Conservation (phyloP, 2,329 filamentous ascomycete species). For the Tolypocladium amazonense region DNA sequence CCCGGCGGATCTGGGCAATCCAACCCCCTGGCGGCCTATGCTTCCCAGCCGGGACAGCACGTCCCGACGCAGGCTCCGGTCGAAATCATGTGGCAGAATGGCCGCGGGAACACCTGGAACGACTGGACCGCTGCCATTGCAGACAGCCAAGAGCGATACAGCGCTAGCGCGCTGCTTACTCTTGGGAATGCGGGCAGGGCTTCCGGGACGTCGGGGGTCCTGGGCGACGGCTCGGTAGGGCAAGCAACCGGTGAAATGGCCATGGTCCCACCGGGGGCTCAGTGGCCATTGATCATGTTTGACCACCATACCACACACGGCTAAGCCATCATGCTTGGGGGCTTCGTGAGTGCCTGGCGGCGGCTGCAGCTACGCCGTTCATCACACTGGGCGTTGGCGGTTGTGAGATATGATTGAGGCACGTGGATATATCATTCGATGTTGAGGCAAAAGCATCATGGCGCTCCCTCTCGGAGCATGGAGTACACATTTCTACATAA, state of each 20-base stretch:
- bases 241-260: slow-evolving; percentile 10
- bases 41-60: slow-evolving; percentile 26
- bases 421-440: background rate
- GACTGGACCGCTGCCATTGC: slow-evolving; percentile 44
- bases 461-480: background rate
- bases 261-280: slow-evolving; percentile 14
- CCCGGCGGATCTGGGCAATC: slow-evolving; percentile 11
- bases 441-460: too few species aligned
- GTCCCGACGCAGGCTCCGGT: slow-evolving; percentile 11
- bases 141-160: slow-evolving; percentile 37
- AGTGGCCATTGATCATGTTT: slow-evolving; percentile 22
- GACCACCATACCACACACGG: slow-evolving; percentile 10
- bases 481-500: background rate
- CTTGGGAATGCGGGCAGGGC: slow-evolving; percentile 21
- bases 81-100: slow-evolving; percentile 21
- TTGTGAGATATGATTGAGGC: background rate
- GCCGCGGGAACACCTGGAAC: slow-evolving; percentile 36
- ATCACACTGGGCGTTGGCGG: background rate
- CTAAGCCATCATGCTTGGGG: background rate
- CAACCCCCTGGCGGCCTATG: slow-evolving; percentile 29
- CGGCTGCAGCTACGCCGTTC: slow-evolving; percentile 5
- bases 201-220: background rate
- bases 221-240: slow-evolving; percentile 2
- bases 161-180: slow-evolving; percentile 36
- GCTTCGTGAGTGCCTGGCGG: background rate